Percentiles rank a stretch among this genome's conserved stretches.
Conservation (phyloP, 2,329 filamentous ascomycete species). For the Ilyonectria mors-panacis region DNA sequence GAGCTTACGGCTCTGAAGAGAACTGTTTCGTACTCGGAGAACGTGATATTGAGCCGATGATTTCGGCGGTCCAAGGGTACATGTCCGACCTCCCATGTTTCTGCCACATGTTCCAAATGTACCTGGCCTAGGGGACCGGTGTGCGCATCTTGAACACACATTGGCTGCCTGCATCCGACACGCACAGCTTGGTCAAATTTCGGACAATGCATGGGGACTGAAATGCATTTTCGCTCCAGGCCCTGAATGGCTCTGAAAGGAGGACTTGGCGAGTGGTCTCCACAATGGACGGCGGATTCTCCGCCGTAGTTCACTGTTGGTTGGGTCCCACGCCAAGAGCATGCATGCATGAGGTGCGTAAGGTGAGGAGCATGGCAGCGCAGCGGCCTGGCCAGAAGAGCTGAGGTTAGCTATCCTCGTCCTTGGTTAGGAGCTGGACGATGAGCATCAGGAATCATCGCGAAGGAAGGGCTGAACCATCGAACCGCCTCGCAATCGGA, state of each 20-base stretch:
- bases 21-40: slow-evolving; percentile 1
- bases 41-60: neutral
- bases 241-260: slow-evolving; percentile 2
- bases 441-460: neutral
- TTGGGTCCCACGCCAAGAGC: slow-evolving; percentile 18
- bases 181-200: neutral
- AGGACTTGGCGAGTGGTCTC: slow-evolving; percentile 11
- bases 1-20: neutral
- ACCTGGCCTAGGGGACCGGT: neutral
- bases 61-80: slow-evolving; percentile 8
- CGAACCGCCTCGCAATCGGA: neutral
- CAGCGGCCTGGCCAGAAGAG: slow-evolving; percentile 2
- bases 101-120: neutral
- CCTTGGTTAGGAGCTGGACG: neutral
- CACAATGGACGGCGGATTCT: slow-evolving; percentile 13
- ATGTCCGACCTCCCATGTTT: slow-evolving; percentile 3
- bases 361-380: slow-evolving; percentile 17
- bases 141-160: slow-evolving; percentile 3
- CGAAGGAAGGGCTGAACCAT: neutral
- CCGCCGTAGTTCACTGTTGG: slow-evolving; percentile 23
- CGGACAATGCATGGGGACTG: slow-evolving; percentile 6
- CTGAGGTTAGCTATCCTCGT: neutral
- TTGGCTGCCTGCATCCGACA: neutral
- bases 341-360: slow-evolving; percentile 36
- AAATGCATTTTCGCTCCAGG: slow-evolving; percentile 1